These are phyloP conservation scores for Coniochaeta hoffmannii DNA, from an alignment of 2,329 filamentous ascomycete genomes.

Conservation along the genomic window DNA sequence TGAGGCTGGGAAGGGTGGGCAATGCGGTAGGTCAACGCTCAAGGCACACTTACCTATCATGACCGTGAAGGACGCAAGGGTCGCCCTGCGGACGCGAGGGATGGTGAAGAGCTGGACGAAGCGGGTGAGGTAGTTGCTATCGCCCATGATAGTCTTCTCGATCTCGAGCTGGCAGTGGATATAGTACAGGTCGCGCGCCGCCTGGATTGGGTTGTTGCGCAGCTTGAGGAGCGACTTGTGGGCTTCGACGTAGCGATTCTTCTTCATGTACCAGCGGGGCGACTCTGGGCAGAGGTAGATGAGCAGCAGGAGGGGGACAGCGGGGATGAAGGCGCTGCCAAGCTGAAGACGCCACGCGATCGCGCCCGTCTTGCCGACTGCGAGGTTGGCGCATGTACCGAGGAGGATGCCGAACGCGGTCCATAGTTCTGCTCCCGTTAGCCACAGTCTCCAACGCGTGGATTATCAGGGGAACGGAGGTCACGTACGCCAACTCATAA, in stretches of 20 bases:
- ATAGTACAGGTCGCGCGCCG: conserved; percentile 55
- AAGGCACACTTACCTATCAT: conserved; percentile 40
- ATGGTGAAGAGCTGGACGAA: conserved; percentile 51
- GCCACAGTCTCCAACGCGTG: conserved; percentile 46
- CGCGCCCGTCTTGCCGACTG: conserved; percentile 39
- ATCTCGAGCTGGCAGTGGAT: conserved; percentile 44
- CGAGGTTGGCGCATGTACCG: conserved; percentile 54
- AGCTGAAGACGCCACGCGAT: conserved; percentile 57
- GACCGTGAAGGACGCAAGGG: conserved; percentile 57
- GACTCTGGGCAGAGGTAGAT: conserved; percentile 59
- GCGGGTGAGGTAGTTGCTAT: conserved; percentile 39
- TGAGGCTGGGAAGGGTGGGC: not conserved
- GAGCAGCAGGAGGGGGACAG: conserved; percentile 48
- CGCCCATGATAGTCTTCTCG: conserved; percentile 22
- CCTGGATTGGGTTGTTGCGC: conserved; percentile 51
- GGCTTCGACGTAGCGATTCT: conserved; percentile 44
- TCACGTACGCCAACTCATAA: conserved; percentile 48
- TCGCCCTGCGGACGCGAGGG: conserved; percentile 49
- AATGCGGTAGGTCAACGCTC: not conserved
- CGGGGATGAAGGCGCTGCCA: conserved; percentile 57
- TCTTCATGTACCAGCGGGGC: conserved; percentile 60
- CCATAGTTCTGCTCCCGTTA: conserved; percentile 45
- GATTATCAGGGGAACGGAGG: conserved; percentile 6
- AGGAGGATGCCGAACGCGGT: conserved; percentile 41
- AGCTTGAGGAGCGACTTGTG: conserved; percentile 49